Conservation (phyloP, 2,329 filamentous ascomycete species). For the Fusarium bactridioides region DNA sequence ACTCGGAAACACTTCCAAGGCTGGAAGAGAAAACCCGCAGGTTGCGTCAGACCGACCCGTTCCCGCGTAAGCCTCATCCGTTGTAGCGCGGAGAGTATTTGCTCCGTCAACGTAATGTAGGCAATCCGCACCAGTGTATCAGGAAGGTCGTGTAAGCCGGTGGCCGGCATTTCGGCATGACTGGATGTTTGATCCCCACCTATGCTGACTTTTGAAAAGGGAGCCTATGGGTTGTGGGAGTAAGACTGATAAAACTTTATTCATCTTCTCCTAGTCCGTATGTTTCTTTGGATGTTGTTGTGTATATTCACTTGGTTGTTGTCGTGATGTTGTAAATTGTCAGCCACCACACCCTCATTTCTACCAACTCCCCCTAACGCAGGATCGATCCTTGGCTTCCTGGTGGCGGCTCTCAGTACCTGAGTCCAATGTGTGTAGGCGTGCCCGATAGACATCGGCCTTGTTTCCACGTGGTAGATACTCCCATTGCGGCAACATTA, state of each 20-base stretch:
- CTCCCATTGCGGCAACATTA: neutral
- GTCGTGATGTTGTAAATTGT: neutral
- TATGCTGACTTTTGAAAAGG: neutral
- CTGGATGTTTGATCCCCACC: neutral
- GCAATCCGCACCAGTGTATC: neutral
- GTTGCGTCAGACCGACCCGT: slow-evolving; percentile 22
- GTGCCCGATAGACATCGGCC: slow-evolving; percentile 1
- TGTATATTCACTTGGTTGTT: neutral
- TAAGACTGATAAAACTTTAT: neutral
- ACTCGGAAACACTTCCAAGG: slow-evolving; percentile 7
- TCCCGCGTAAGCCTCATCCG: slow-evolving; percentile 13
- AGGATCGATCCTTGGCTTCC: neutral
- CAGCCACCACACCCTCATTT: neutral
- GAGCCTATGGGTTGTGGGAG: neutral
- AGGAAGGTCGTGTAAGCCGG: neutral
- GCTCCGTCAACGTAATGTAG: neutral
- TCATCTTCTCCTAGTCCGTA: neutral
- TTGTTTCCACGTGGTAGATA: neutral
- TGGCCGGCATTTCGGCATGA: neutral
- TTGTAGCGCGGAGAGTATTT: neutral
- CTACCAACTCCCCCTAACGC: neutral
- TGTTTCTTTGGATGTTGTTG: neutral
- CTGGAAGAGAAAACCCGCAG: neutral
- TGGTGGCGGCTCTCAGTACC: neutral
- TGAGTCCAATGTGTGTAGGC: neutral